Base-by-base conservation (phyloP, 345 rosid species). In the Eucalyptus lansdowneana region DNA sequence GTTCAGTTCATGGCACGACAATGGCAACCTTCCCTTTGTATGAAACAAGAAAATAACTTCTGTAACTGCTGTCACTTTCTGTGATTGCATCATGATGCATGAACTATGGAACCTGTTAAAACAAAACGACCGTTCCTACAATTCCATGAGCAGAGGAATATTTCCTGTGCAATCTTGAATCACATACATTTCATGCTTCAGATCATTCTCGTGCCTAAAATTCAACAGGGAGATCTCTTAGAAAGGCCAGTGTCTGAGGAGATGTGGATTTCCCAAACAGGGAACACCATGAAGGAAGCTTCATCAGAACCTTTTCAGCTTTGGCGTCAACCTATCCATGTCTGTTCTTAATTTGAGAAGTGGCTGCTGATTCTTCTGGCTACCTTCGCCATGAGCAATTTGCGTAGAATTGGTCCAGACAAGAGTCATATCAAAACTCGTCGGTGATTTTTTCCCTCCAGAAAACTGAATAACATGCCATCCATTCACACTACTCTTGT, bases 281-380 rank as follows among this genome's bases (percentile, higher is more conserved):
- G 29, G 99, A 92, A 89, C 99, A 97, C 97, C 95, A 96, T 8
- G 94, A 14, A 56, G 99, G 99, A 76, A 97, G 95, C 92, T 91
- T 97, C 19, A 87, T 8, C 17, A 97, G 92, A 67, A 97, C 89
- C 86, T 89, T 89, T 88, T 93, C 85, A 12, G 92, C 92, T 92
- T 94, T 95, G 99, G 98, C 6, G 99, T 97, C 37, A 92, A 2
- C 29, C 92, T 87, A 60, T 93, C 83, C 42, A 96, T 89, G 90
- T 97, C 99, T 6, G 99, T 97, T 92, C 98, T 94, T 17, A 97
- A 94, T 93, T 97, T 97, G 88, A 97, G 85, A n/a, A 97, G 92
- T 25, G 94, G 96, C 50, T 62, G 92, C 44, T 89, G 88, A 12
- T 90, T 87, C 89, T 87, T 90, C 86, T 69, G 86, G 88, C 89